phyloP scores from a whole-genome alignment of 2,329 filamentous ascomycete genomes.

The Cladosporium cucumerinum region DNA sequence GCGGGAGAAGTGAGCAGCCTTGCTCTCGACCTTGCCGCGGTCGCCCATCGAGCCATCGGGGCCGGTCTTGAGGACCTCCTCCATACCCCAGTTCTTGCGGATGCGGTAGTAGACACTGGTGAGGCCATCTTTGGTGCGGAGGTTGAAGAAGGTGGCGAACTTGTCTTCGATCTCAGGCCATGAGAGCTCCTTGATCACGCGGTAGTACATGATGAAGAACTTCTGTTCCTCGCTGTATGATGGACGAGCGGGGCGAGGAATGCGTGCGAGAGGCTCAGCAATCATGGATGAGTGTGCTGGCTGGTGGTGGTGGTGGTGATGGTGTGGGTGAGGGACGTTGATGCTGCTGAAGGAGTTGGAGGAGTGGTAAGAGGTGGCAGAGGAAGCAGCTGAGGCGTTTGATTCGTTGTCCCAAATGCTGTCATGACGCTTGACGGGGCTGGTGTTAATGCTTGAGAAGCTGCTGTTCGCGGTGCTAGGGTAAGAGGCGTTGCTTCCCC shows the following conservation, averaged over 20 bases:
- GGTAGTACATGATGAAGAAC: constrained; percentile 33
- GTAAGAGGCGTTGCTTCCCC: constrained; percentile 8
- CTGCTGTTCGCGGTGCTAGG: constrained; percentile 11
- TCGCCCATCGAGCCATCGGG: constrained; percentile 27
- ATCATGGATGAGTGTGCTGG: constrained; percentile 3
- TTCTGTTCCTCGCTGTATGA: constrained; percentile 36
- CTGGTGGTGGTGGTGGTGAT: constrained; percentile 13
- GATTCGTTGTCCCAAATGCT: constrained; percentile 13
- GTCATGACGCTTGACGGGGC: constrained; percentile 11
- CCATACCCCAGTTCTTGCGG: constrained; percentile 32
- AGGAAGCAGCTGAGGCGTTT: neutral
- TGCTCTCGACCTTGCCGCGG: constrained; percentile 26
- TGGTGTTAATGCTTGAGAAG: constrained; percentile 16
- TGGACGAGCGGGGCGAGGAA: constrained; percentile 28
- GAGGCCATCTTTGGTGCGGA: constrained; percentile 32
- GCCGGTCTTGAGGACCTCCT: constrained; percentile 32
- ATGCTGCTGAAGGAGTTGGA: constrained; percentile 15
- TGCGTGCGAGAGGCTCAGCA: constrained; percentile 13
- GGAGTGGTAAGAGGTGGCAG: constrained; percentile 12
- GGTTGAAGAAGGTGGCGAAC: constrained; percentile 17
- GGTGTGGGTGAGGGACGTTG: constrained; percentile 2
- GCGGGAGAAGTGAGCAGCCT: constrained; percentile 28
- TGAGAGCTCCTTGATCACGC: constrained; percentile 28
- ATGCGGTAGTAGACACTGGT: constrained; percentile 36
- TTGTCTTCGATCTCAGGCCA: constrained; percentile 30